Conservation (phyloP, 2,329 filamentous ascomycete species). For the Bipolaris gigantea region DNA sequence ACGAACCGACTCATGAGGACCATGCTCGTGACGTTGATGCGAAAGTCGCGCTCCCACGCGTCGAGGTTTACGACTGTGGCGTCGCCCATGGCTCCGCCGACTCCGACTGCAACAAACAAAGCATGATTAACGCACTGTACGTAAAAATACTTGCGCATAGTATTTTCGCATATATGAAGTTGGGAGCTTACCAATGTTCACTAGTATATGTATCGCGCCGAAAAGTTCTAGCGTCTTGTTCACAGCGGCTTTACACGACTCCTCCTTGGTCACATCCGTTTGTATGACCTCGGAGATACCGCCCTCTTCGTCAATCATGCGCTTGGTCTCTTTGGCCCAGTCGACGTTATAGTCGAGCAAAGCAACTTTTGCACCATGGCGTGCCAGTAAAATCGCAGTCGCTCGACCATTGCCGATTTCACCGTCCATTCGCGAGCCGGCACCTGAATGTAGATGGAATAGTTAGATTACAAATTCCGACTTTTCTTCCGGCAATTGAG, state of each 20-base stretch:
- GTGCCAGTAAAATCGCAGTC: slow-evolving; percentile 71
- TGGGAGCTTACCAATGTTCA: neutral
- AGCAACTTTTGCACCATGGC: slow-evolving; percentile 71
- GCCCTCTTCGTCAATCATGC: slow-evolving; percentile 65
- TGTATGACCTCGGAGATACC: slow-evolving; percentile 61
- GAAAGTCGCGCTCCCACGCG: slow-evolving; percentile 59
- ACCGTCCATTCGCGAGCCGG: slow-evolving; percentile 34
- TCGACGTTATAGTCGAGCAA: slow-evolving; percentile 73
- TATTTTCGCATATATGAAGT: no score
- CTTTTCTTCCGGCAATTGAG: no score
- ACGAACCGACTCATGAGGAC: slow-evolving; percentile 76
- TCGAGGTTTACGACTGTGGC: slow-evolving; percentile 58
- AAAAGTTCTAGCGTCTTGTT: neutral
- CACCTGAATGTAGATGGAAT: neutral
- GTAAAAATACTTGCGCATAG: no score
- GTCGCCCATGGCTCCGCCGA: slow-evolving; percentile 58
- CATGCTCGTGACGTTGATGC: slow-evolving; percentile 76
- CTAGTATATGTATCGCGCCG: neutral
- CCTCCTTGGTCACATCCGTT: neutral
- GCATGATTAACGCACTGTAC: neutral
- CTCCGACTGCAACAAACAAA: slow-evolving; percentile 46
- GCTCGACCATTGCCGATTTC: slow-evolving; percentile 77
- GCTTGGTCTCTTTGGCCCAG: slow-evolving; percentile 72
- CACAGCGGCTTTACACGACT: neutral
- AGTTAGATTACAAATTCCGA: neutral